Evolutionary conservation across 495 filamentous ascomycete species (phyloP), one percentile per base, ranked within the genome.

Genomic region (Tuber melanosporum): DNA sequence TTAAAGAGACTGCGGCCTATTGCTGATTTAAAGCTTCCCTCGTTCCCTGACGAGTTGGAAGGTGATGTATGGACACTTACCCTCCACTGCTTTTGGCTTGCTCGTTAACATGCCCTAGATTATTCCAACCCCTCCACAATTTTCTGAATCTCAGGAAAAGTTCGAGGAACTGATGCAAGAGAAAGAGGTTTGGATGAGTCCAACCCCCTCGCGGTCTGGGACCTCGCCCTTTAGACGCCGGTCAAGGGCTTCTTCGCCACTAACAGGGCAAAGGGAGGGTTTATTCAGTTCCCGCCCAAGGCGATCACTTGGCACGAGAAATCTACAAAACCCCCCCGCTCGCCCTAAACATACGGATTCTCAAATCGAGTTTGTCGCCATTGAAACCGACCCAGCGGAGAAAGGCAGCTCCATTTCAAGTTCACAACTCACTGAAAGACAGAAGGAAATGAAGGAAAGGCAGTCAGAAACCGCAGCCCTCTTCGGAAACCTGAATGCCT

Each of bases 341-440:
- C 88, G 86, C 41, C 84, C 89, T 43, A 88, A 90, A 43, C 93
- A 95, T 80, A 88, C 94, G 79, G 88, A 94, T 83, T 94, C 93
- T 8, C 92, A 94, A 77, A 87, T 95, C 46, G 86, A 93, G 70
- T 95, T 94, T 79, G 88, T 90, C 9, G 83, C 90, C 1, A 89
- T 94, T 71, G 87, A 88, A 17, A 89, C 88, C 6, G 77, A 79
- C 15, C 78, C 79, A 3, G 79, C 82, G 17, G 79, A 76, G 5
- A 77, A 86, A 43, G 89, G 92, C 43, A 91, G 90, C 6, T 92
- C 93, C 78, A 80, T 90, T 6, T 66, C 57, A 66, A 36, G 32
- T 32, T 66, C 57, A 66, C 57, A 66, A 19, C 83, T 94, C 52
- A 95, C 93, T 0, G 91, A 93, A 71, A 90, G 88, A 36, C 93